Conservation (phyloP, 768 basidiomycete genomes). For the Hypholoma fasciculare region DNA sequence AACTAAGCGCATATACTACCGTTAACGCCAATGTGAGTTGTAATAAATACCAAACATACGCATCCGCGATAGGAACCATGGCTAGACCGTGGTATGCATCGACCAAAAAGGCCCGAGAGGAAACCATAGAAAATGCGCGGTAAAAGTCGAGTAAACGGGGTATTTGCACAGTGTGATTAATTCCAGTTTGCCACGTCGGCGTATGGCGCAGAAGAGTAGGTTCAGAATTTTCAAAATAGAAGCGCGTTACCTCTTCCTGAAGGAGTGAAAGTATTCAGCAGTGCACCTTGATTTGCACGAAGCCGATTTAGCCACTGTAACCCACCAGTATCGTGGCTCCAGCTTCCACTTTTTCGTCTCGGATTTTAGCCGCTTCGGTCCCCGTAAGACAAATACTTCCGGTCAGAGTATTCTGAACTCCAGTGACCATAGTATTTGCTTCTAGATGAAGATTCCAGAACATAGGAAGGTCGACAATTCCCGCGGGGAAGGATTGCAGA, state of each 20-base stretch:
- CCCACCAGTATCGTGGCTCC: slow-evolving; percentile 22
- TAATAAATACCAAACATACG: slow-evolving; percentile 43
- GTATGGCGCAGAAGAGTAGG: slow-evolving; percentile 27
- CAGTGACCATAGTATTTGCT: slow-evolving; percentile 1
- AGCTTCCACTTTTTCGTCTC: slow-evolving; percentile 18
- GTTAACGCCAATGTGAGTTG: not conserved
- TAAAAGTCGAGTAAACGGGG: slow-evolving; percentile 40
- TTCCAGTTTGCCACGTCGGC: slow-evolving; percentile 11
- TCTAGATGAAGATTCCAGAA: slow-evolving; percentile 45
- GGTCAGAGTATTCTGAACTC: slow-evolving; percentile 26
- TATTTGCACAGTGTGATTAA: slow-evolving; percentile 10
- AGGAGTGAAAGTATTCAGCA: slow-evolving; percentile 1
- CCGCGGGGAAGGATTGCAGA: slow-evolving; percentile 59
- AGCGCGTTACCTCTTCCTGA: slow-evolving; percentile 34
- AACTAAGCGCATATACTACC: slow-evolving; percentile 39
- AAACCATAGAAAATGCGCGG: slow-evolving; percentile 64
- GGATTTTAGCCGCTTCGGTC: slow-evolving; percentile 37
- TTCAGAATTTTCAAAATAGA: slow-evolving; percentile 35
- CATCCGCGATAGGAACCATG: slow-evolving; percentile 86
- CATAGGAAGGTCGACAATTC: slow-evolving; percentile 54
- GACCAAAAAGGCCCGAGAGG: slow-evolving; percentile 80
- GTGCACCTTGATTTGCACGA: not conserved
- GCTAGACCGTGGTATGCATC: slow-evolving; percentile 80
- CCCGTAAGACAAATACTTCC: slow-evolving; percentile 41
- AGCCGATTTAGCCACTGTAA: not conserved